Conservation (phyloP, 106 monocot species). For the Gastrodia elata region DNA sequence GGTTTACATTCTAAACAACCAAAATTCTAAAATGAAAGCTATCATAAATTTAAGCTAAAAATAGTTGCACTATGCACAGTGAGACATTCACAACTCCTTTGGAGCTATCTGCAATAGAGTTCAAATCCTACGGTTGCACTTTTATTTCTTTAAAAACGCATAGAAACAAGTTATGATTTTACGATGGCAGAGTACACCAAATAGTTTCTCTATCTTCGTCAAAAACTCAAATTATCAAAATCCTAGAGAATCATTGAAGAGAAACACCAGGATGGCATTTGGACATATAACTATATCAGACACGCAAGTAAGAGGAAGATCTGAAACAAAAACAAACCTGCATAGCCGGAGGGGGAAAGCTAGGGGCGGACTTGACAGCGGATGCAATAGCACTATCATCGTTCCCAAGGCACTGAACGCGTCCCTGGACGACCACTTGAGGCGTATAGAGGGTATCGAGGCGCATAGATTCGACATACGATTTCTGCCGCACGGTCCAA, state of each 20-base stretch:
- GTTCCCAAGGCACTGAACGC: conserved; percentile 52
- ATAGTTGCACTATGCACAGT: no score
- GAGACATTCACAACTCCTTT: no score
- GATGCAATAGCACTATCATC: conserved; percentile 43
- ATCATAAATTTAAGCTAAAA: no score
- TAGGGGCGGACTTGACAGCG: conserved; percentile 37
- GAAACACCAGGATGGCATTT: neutral
- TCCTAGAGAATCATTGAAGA: neutral
- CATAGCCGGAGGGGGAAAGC: conserved; percentile 63
- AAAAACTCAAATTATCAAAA: neutral
- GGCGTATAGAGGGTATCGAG: conserved; percentile 89
- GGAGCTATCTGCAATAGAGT: no score
- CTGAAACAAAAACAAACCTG: conserved; percentile 28
- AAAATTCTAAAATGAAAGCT: no score
- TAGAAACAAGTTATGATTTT: no score
- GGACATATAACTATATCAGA: no score
- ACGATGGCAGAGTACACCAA: neutral
- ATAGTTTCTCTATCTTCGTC: neutral
- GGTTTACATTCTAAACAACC: no score
- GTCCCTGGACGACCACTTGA: conserved; percentile 70
- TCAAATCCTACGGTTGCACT: no score
- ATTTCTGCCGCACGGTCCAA: conserved; percentile 93
- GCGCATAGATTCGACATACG: conserved; percentile 59
- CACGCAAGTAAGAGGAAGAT: neutral
- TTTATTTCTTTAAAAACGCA: no score